phyloP scores from a whole-genome alignment of 108 stramenopile genomes.

The Nitzschia palea region DNA sequence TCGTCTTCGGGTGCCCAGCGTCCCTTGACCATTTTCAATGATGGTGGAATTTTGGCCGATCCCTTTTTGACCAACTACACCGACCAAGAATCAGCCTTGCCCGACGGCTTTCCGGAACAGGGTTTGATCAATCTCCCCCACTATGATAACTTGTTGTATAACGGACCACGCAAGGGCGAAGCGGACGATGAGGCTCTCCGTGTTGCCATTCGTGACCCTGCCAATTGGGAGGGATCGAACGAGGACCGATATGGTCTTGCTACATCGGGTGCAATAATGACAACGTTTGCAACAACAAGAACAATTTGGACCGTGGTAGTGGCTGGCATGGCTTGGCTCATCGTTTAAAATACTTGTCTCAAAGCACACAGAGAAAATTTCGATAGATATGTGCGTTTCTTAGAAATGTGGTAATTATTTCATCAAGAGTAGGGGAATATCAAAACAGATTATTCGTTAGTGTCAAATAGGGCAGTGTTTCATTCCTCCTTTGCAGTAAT shows the following conservation, averaged over 20 bases:
- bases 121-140: conserved; percentile 14
- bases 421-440: too few relatives aligned
- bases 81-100: conserved; percentile 8
- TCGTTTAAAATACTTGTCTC: too few relatives aligned
- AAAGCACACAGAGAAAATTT: too few relatives aligned
- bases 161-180: background rate
- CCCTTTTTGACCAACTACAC: background rate
- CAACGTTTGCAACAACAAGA: too few relatives aligned
- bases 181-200: conserved; percentile 14
- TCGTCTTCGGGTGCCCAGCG: background rate
- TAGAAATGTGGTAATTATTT: too few relatives aligned
- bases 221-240: conserved; percentile 24
- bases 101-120: conserved; percentile 1
- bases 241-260: conserved; percentile 19
- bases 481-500: too few relatives aligned
- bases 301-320: too few relatives aligned
- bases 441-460: too few relatives aligned
- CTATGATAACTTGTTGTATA: conserved; percentile 11
- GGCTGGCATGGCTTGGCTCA: too few relatives aligned
- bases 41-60: conserved; percentile 13
- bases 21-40: background rate
- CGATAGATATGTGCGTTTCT: too few relatives aligned
- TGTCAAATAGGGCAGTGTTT: too few relatives aligned
- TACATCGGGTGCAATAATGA: background rate
- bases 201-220: conserved; percentile 3